Conservation (phyloP, 805 yeast species). For the Candida palmyrensis region DNA sequence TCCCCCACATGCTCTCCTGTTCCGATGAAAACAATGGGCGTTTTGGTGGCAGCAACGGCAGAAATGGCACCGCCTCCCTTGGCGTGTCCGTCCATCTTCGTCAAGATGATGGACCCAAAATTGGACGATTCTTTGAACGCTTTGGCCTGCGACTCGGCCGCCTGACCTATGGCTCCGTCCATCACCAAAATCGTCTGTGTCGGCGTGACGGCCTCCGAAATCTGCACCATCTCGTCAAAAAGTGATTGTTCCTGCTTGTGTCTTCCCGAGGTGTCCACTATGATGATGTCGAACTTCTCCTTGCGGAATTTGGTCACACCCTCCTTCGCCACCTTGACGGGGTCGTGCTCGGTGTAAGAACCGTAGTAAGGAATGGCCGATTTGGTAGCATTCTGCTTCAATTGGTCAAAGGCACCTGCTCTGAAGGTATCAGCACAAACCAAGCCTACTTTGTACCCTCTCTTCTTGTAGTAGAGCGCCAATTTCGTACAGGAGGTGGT, state of each 20-base stretch:
- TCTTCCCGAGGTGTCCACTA: conserved; percentile 97
- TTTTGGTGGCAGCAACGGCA: conserved; percentile 94
- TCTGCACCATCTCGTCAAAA: conserved; percentile 93
- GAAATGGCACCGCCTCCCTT: conserved; percentile 99
- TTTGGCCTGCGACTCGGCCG: conserved; percentile 90
- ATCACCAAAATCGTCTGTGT: conserved; percentile 95
- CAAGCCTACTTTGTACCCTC: conserved; percentile 92
- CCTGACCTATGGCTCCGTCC: conserved; percentile 97
- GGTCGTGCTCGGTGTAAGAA: conserved; percentile 92
- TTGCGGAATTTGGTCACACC: conserved; percentile 90
- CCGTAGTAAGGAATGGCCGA: conserved; percentile 94
- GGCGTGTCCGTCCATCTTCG: conserved; percentile 98
- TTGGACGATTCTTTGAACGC: conserved; percentile 92
- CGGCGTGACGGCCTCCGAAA: conserved; percentile 83
- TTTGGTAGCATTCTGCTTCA: conserved; percentile 94
- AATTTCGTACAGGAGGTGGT: conserved; percentile 96
- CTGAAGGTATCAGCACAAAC: conserved; percentile 99
- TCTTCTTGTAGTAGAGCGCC: conserved; percentile 88
- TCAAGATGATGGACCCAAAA: conserved; percentile 91
- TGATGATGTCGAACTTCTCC: conserved; percentile 87
- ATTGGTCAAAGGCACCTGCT: conserved; percentile 99
- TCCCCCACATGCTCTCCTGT: conserved; percentile 97
- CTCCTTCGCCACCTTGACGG: conserved; percentile 83
- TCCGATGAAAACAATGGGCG: conserved; percentile 95
- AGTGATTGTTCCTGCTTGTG: conserved; percentile 91